Evolutionary conservation across 2,329 filamentous ascomycete genomes (phyloP).

Genomic region (Chrysoporthe austroafricana): DNA sequence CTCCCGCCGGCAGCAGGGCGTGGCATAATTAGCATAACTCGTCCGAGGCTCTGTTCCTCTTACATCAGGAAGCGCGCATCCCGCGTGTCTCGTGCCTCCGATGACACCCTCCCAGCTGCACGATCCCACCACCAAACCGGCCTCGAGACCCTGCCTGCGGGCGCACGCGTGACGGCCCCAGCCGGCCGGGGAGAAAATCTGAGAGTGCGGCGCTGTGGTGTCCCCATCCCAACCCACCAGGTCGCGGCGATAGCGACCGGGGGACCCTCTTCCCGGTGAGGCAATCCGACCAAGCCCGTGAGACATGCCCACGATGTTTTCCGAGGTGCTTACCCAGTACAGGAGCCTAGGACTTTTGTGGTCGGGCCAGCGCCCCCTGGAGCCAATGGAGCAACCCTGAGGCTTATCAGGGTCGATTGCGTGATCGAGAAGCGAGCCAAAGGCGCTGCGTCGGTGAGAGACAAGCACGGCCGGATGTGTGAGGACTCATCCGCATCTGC

Average conservation of each 20-base stretch:
- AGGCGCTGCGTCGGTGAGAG: constrained; percentile 14
- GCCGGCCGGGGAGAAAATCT: constrained; percentile 1
- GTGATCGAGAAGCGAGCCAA: constrained; percentile 21
- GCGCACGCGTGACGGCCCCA: constrained; percentile 6
- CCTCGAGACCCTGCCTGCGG: background rate
- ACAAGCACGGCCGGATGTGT: background rate
- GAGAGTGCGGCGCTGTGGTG: constrained; percentile 1
- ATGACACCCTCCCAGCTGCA: constrained; percentile 22
- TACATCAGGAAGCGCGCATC: constrained; percentile 8
- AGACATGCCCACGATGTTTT: constrained; percentile 10
- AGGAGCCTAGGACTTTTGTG: constrained; percentile 1
- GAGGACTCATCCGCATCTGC: constrained; percentile 15
- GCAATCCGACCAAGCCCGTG: background rate
- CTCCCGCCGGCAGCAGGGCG: background rate
- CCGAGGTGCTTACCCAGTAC: background rate
- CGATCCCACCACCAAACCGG: background rate
- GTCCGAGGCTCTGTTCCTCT: background rate
- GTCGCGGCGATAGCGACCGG: background rate
- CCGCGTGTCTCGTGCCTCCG: constrained; percentile 7
- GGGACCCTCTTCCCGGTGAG: background rate
- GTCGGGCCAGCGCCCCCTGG: background rate
- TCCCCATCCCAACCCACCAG: background rate
- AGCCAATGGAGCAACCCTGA: constrained; percentile 15
- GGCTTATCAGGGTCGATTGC: constrained; percentile 24
- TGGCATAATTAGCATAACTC: constrained; percentile 2